Evolutionary conservation across 2,329 filamentous ascomycete species (phyloP).

Genomic region (Fusarium liriodendri): DNA sequence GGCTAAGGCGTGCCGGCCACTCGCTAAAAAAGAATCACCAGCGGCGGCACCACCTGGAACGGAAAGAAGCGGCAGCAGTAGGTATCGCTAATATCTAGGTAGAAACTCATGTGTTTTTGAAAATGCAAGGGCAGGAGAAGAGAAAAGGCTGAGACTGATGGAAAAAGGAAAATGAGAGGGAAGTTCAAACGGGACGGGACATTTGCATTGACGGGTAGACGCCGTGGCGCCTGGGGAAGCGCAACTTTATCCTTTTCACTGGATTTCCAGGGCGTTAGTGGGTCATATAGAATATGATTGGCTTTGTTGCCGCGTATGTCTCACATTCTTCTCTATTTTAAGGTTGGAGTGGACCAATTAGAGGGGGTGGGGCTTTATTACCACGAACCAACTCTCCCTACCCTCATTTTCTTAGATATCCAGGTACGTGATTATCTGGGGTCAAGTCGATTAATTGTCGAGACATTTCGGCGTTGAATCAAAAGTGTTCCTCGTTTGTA

Average conservation of each 20-base stretch:
- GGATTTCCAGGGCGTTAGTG: neutral
- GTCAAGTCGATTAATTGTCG: neutral
- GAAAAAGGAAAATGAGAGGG: neutral
- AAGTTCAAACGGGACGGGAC: neutral
- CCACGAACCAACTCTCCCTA: neutral
- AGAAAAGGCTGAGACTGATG: neutral
- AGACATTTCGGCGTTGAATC: neutral
- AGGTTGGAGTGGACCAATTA: neutral
- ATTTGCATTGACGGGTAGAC: neutral
- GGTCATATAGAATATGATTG: neutral
- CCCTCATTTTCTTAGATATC: neutral
- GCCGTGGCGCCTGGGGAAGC: neutral
- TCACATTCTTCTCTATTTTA: neutral
- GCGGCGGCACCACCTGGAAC: neutral
- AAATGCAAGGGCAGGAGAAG: neutral
- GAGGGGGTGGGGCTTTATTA: neutral
- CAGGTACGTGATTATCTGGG: neutral
- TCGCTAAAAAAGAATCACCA: neutral
- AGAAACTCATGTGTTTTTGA: neutral
- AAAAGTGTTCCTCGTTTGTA: neutral
- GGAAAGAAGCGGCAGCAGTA: neutral
- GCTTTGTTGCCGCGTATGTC: conserved; percentile 18
- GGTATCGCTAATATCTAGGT: neutral
- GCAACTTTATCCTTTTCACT: neutral
- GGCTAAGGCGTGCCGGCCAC: neutral